phyloP scores from a whole-genome alignment of 2,329 filamentous ascomycete genomes.

The Trichoderma polysporum region DNA sequence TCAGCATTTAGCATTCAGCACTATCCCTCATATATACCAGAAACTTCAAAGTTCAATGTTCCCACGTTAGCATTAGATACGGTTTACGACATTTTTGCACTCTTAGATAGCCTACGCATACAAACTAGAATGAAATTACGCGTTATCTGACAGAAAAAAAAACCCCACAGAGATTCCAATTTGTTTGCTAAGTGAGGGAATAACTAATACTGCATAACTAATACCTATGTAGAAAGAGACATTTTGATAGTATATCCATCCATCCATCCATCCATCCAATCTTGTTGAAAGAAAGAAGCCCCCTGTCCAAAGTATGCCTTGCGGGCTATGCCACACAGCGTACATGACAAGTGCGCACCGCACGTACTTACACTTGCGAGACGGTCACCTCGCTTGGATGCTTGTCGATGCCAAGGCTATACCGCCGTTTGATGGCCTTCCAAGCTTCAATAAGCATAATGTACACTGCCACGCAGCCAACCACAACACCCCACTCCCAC shows the following conservation, averaged over 20 bases:
- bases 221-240: not conserved
- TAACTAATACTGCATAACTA: conserved; percentile 12
- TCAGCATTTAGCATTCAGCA: not conserved
- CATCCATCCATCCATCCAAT: not conserved
- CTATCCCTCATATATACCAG: conserved; percentile 1
- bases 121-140: conserved; percentile 18
- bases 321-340: not conserved
- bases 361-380: conserved; percentile 10
- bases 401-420: conserved; percentile 37
- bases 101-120: conserved; percentile 8
- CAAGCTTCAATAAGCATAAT: conserved; percentile 64
- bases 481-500: conserved; percentile 73
- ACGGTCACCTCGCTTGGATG: conserved; percentile 17
- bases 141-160: not conserved
- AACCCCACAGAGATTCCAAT: not conserved
- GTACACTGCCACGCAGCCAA: conserved; percentile 58
- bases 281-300: not conserved
- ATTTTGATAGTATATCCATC: conserved; percentile 13
- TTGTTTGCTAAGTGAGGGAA: not conserved
- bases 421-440: conserved; percentile 65
- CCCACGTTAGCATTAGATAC: conserved; percentile 15
- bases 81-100: conserved; percentile 5
- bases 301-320: not conserved
- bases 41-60: not conserved
- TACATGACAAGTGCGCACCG: not conserved